Percentiles rank a stretch among this genome's conserved stretches.
Evolutionary conservation across 331 rosid genomes (phyloP).

Genomic region (Erythrophleum ivorense): DNA sequence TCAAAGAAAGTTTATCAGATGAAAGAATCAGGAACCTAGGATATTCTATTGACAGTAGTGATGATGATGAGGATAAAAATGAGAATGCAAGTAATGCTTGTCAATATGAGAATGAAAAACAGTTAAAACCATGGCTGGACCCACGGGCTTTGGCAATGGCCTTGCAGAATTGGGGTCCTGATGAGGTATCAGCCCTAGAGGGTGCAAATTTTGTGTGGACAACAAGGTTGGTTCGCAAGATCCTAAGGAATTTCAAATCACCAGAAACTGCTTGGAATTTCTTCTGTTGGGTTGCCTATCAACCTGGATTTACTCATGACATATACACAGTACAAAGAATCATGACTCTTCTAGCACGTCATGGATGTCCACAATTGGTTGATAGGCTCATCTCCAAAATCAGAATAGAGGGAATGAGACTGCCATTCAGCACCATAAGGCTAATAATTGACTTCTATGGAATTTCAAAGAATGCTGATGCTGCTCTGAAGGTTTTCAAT

Average conservation of each 20-base stretch:
- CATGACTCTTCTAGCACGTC: slow-evolving; percentile 67
- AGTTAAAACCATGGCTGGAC: slow-evolving; percentile 79
- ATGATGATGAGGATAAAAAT: slow-evolving; percentile 43
- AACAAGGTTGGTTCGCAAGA: slow-evolving; percentile 73
- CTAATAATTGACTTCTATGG: slow-evolving; percentile 79
- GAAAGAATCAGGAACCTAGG: slow-evolving; percentile 57
- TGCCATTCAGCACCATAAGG: slow-evolving; percentile 76
- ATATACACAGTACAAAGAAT: slow-evolving; percentile 80
- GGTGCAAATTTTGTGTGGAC: slow-evolving; percentile 80
- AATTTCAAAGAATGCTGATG: slow-evolving; percentile 74
- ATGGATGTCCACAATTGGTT: slow-evolving; percentile 65
- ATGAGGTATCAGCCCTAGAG: slow-evolving; percentile 71
- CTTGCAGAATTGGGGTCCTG: slow-evolving; percentile 65
- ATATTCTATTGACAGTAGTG: slow-evolving; percentile 47
- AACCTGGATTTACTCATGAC: slow-evolving; percentile 80
- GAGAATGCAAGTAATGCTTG: slow-evolving; percentile 34
- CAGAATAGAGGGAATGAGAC: slow-evolving; percentile 70
- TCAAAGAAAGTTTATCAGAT: slow-evolving; percentile 56
- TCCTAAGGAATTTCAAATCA: slow-evolving; percentile 64
- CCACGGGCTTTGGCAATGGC: slow-evolving; percentile 76
- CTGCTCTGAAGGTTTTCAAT: slow-evolving; percentile 77
- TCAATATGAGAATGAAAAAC: slow-evolving; percentile 42
- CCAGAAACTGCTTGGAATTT: slow-evolving; percentile 83
- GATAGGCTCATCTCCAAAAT: slow-evolving; percentile 67
- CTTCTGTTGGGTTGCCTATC: slow-evolving; percentile 82